Percentiles rank a stretch among this genome's conserved stretches.
These are phyloP conservation scores for Ogataea zsoltii DNA, from an alignment of 805 yeast genomes.

Conservation along the genomic window DNA sequence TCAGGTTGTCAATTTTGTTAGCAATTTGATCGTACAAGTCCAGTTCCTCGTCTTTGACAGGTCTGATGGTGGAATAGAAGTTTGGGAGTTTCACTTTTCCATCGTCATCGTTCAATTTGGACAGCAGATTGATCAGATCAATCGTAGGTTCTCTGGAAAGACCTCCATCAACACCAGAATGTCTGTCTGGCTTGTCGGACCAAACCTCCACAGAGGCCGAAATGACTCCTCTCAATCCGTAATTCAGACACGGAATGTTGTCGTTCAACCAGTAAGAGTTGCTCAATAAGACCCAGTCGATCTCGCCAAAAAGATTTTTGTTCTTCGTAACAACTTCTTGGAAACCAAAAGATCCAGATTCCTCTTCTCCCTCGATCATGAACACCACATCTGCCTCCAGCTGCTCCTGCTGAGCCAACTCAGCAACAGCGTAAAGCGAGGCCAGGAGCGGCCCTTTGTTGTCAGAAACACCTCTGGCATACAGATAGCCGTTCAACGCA, in stretches of 20 bases:
- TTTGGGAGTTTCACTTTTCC: constrained; percentile 64
- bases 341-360: constrained; percentile 87
- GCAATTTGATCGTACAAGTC: constrained; percentile 62
- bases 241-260: constrained; percentile 84
- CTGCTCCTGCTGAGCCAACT: constrained; percentile 49
- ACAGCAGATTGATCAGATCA: constrained; percentile 73
- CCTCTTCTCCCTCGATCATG: constrained; percentile 93
- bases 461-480: constrained; percentile 92
- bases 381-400: constrained; percentile 76
- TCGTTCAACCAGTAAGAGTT: constrained; percentile 96
- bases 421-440: constrained; percentile 83
- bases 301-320: constrained; percentile 57
- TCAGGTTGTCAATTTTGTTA: constrained; percentile 33
- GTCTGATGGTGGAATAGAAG: constrained; percentile 68
- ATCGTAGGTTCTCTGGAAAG: constrained; percentile 83
- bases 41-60: constrained; percentile 57
- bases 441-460: constrained; percentile 93
- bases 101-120: constrained; percentile 58
- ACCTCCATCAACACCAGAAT: constrained; percentile 97
- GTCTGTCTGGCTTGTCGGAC: constrained; percentile 83
- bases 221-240: constrained; percentile 90
- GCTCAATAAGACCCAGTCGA: constrained; percentile 88
- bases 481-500: constrained; percentile 79
- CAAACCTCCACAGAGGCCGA: constrained; percentile 71
- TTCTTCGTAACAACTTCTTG: constrained; percentile 59